Percentiles rank a stretch among this genome's conserved stretches.
phyloP scores from a whole-genome alignment of 352 stramenopile genomes.

The Globisporangium carolinianum region DNA sequence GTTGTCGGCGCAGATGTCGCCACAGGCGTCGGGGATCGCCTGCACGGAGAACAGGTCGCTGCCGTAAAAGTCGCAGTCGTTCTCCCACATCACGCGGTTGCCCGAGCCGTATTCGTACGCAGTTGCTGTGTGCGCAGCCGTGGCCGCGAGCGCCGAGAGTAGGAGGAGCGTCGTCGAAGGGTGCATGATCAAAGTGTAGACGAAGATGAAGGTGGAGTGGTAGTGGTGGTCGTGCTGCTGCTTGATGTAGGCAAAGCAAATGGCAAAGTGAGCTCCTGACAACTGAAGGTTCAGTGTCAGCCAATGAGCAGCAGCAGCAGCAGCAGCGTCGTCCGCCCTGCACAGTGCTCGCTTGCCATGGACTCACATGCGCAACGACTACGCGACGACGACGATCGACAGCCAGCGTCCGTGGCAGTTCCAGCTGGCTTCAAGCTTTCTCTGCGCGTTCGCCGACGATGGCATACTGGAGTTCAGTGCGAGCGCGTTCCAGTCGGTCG shows the following conservation, averaged over 20 bases:
- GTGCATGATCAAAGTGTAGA: constrained; percentile 6
- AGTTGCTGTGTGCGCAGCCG: background rate
- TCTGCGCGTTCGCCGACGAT: background rate
- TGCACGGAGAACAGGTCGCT: constrained; percentile 11
- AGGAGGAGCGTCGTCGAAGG: constrained; percentile 4
- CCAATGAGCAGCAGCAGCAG: background rate
- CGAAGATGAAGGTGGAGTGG: background rate
- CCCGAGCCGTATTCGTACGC: constrained; percentile 9
- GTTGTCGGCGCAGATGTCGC: constrained; percentile 14
- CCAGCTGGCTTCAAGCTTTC: constrained; percentile 2
- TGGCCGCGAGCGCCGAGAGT: constrained; percentile 5
- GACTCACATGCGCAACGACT: background rate
- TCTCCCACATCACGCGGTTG: constrained; percentile 16
- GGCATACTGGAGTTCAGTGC: constrained; percentile 1
- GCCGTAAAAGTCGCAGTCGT: constrained; percentile 16
- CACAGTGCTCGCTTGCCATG: background rate
- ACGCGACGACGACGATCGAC: background rate
- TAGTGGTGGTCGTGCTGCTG: background rate
- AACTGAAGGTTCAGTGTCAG: too few species aligned
- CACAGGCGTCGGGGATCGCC: constrained; percentile 11
- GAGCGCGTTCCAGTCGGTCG: constrained; percentile 4
- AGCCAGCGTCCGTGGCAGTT: background rate
- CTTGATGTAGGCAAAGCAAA: constrained; percentile 5
- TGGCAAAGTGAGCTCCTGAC: constrained; percentile 8
- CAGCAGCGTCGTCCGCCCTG: background rate